Evolutionary conservation across 2,329 filamentous ascomycete species (phyloP), one percentile per base, ranked within the genome.

Genomic region (Aureobasidium lini): DNA sequence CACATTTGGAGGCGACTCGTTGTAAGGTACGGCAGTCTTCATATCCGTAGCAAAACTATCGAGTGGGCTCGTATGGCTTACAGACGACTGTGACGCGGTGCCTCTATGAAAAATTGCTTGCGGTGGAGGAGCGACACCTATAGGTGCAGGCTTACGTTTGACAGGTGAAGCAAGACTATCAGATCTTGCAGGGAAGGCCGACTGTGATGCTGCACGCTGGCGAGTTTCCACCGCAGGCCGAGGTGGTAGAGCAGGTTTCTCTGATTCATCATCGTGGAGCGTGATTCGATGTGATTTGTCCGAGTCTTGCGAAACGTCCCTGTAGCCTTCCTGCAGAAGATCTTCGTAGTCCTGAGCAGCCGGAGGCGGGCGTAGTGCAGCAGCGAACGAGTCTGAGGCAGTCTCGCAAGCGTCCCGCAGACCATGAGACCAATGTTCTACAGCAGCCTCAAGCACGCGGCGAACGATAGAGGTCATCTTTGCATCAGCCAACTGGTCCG

Each of bases 401-500:
- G 77, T 68, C 31, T 69, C 69, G 62, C 77, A 77, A 8, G 72
- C 73, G 34, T 75, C 69, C 13, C 74, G 68, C 8, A 80, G 67
- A 7, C 72, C 74, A 18, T 76, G 64, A 2, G 71, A 65, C 78
- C 79, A 78, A 64, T 74, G 64, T 11, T 75, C 70, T 40, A 81
- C 75, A 2, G 78, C 77, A 37, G 76, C 73, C 44, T 76, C 73
- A 15, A 83, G 67, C 4, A 83, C 72, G 11, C 75, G 74, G 18
- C 76, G 72, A n/a, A 82, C 71, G 15, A 81, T 76, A 1, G 73
- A 75, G 3, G 79, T 79, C 67, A 81, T 76, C 64, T 79, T 81
- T 0, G 77, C 78, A 62, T 83, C 81, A 61, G 81, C 77, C 40
- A 81, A 69, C 63, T 81, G 79, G 66, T 83, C 77, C 3, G 78